phyloP scores from a whole-genome alignment of 768 basidiomycete species.

The Boletus rufocinnamomeus region DNA sequence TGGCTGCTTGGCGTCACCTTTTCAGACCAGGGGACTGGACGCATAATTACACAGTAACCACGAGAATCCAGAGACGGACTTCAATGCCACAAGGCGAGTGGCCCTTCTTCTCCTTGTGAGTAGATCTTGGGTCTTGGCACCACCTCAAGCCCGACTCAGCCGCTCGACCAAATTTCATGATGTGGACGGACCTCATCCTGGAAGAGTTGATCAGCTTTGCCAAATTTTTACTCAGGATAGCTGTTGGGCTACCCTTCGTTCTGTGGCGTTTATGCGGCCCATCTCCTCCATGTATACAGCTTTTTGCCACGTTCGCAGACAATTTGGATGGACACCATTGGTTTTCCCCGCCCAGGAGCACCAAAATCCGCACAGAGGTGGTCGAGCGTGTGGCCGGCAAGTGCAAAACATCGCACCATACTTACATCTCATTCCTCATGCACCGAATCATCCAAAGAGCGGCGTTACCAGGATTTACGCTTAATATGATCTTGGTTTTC shows the following conservation, averaged over 20 bases:
- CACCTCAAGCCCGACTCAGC: not conserved
- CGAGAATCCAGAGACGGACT: conserved; percentile 7
- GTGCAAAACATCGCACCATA: not conserved
- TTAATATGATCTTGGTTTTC: conserved; percentile 8
- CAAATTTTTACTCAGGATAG: not conserved
- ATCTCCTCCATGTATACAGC: not conserved
- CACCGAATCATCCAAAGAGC: not conserved
- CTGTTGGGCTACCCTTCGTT: not conserved
- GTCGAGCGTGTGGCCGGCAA: not conserved
- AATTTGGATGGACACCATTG: not conserved
- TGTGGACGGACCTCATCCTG: not conserved
- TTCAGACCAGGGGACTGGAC: not conserved
- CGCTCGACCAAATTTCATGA: not conserved
- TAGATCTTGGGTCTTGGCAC: conserved; percentile 4
- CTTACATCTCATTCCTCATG: not conserved
- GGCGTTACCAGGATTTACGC: not conserved
- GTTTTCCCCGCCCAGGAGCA: not conserved
- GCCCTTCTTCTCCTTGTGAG: not conserved
- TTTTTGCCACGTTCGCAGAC: conserved; percentile 3
- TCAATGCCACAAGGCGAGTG: not conserved
- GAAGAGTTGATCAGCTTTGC: not conserved
- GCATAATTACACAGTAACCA: not conserved
- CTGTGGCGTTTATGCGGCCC: conserved; percentile 32
- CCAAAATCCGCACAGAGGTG: not conserved
- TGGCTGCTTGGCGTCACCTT: not conserved